Conservation (phyloP, 2,329 filamentous ascomycete genomes). For the Calonectria pseudoreteaudii region DNA sequence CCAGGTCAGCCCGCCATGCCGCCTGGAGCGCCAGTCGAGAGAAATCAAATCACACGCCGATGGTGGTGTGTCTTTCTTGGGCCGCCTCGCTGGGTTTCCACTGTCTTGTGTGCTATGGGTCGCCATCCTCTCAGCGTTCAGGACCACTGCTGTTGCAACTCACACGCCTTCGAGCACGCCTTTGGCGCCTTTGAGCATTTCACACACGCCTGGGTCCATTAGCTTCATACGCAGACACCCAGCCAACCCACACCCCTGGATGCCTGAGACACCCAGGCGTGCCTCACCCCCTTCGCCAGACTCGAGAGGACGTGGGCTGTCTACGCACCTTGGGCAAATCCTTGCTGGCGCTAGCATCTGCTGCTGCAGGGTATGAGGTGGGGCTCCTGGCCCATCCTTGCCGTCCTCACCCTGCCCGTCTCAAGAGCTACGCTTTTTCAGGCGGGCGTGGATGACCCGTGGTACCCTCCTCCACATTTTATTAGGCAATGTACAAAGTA, state of each 20-base stretch:
- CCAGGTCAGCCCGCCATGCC: slow-evolving; percentile 27
- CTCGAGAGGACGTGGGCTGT: slow-evolving; percentile 25
- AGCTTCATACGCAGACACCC: slow-evolving; percentile 29
- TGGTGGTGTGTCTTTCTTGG: slow-evolving; percentile 42
- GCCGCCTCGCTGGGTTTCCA: slow-evolving; percentile 21
- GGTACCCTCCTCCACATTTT: slow-evolving; percentile 46
- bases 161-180: slow-evolving; percentile 14
- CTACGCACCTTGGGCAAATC: slow-evolving; percentile 36
- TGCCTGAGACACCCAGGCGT: slow-evolving; percentile 35
- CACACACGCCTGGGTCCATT: slow-evolving; percentile 13
- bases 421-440: slow-evolving; percentile 36
- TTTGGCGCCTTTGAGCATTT: slow-evolving; percentile 9
- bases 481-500: slow-evolving; percentile 45
- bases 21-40: slow-evolving; percentile 13
- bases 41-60: slow-evolving; percentile 41
- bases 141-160: slow-evolving; percentile 5
- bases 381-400: slow-evolving; percentile 31
- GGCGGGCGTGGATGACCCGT: slow-evolving; percentile 39
- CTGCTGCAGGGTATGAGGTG: slow-evolving; percentile 48
- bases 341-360: slow-evolving; percentile 38
- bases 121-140: slow-evolving; percentile 7
- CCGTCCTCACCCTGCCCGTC: slow-evolving; percentile 27
- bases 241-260: slow-evolving; percentile 21
- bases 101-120: slow-evolving; percentile 17
- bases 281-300: slow-evolving; percentile 28